Conservation (phyloP, 2,329 filamentous ascomycete genomes). For the Tolypocladium ovalisporum region DNA sequence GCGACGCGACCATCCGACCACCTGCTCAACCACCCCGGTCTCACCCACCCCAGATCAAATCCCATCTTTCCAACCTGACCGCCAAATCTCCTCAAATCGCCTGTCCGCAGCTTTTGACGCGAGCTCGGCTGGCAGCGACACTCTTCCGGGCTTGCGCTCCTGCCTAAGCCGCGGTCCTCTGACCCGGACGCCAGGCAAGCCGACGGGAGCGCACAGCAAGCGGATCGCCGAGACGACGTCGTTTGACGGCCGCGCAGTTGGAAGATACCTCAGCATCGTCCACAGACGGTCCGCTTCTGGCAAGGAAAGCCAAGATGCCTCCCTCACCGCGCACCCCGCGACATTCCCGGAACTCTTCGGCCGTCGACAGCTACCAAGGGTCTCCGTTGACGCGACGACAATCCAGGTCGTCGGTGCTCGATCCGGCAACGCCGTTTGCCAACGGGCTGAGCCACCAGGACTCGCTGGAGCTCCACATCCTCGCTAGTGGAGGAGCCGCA, state of each 20-base stretch:
- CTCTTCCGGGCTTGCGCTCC: background rate
- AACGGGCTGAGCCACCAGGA: constrained; percentile 39
- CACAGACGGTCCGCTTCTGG: background rate
- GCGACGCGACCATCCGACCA: background rate
- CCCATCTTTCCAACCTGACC: background rate
- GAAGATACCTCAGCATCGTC: background rate
- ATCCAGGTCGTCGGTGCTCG: constrained; percentile 40
- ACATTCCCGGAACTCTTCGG: constrained; percentile 49
- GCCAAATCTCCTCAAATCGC: background rate
- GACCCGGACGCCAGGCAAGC: background rate
- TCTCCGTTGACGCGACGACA: constrained; percentile 36
- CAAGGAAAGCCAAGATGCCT: constrained; percentile 14
- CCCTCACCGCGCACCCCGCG: constrained; percentile 42
- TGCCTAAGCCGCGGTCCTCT: background rate
- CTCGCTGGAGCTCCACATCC: constrained; percentile 32
- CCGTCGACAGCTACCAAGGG: constrained; percentile 35
- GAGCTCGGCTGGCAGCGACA: background rate
- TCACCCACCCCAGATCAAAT: background rate
- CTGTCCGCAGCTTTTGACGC: background rate
- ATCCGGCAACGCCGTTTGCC: constrained; percentile 36
- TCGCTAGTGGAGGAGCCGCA: constrained; percentile 28
- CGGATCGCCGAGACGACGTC: background rate
- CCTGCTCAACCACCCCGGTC: background rate
- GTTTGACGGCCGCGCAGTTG: background rate
- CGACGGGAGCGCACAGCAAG: background rate